Base-by-base conservation (phyloP, 164 flowering plant genomes). In the Chimonanthus salicifolius region DNA sequence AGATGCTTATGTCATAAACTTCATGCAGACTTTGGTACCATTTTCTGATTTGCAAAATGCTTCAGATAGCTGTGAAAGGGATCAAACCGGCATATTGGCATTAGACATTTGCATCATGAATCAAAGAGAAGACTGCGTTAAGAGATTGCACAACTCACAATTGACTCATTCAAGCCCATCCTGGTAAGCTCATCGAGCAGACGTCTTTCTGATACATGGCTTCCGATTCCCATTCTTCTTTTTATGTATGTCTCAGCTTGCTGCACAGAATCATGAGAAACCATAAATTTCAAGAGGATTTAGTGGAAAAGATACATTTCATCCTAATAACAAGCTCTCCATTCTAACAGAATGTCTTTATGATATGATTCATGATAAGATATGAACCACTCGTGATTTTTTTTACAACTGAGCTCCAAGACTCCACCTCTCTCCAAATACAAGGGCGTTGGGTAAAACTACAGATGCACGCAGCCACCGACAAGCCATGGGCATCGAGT, bases 221-320 rank as follows among this genome's bases (percentile, higher is more conserved):
- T 94, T 45, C 98, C 98, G 69, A 96, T 96, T 51, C 95, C 97
- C 85, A 94, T 79, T 84, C 98, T 88, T 84, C 99, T 88, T 87
- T 90, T 94, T 79, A 96, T 94, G 77, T 89, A 97, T 48, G 85
- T 84, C 81, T 96, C 99, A 0, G 98, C 98, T 96, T 94, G 94
- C 98, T 95, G 92, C 84, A 78, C 10, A 73, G 7, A 9, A 49
- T 50, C 64, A 44, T 9, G 65, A 54, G 60, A 54, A n/a, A 54
- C n/a, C 11, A 54, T 4, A 54, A n/a, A 54, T 6, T 54, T 54
- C 60, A 54, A 13, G 5, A 54, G 11, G 60, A 13, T 33, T 54
- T 9, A 54, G 60, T 54, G 10, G 11, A 10, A 54, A 13, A 54
- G 15, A 13, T 54, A 16, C n/a, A 13, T 13, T 54, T 54, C 15